Evolutionary conservation across 1,139 yeast genomes (phyloP).

Genomic region (Pichia sp.): DNA sequence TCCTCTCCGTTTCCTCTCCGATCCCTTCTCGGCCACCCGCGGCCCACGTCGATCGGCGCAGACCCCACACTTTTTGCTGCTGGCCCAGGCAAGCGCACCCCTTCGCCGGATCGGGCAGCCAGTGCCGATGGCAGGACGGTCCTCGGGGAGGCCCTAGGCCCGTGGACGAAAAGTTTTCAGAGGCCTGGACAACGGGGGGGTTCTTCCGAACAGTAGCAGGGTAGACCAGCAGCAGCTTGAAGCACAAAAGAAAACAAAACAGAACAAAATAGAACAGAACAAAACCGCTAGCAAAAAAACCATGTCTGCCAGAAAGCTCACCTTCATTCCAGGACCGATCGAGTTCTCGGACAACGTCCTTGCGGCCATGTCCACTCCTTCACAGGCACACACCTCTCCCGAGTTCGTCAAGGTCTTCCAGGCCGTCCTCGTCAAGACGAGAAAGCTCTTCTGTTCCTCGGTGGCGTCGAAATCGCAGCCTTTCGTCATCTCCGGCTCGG

Average conservation of each 20-base stretch:
- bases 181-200: too few relatives aligned
- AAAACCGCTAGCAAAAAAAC: background rate
- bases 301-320: constrained; percentile 28
- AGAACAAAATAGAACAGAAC: too few relatives aligned
- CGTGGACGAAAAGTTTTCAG: background rate
- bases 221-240: too few relatives aligned
- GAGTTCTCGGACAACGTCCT: constrained; percentile 81
- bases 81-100: constrained; percentile 3
- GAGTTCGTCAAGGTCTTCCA: constrained; percentile 77
- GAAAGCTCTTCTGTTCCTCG: constrained; percentile 70
- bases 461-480: constrained; percentile 62
- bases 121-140: background rate
- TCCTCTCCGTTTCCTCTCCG: background rate
- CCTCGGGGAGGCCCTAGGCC: background rate
- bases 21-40: too few relatives aligned
- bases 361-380: constrained; percentile 77
- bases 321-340: constrained; percentile 88
- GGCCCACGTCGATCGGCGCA: too few relatives aligned
- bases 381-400: constrained; percentile 89
- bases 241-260: too few relatives aligned
- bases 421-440: constrained; percentile 58
- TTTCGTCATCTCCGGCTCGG: constrained; percentile 81
- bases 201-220: too few relatives aligned
- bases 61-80: background rate
- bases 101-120: background rate